Evolutionary conservation across 2,329 filamentous ascomycete genomes (phyloP).

Genomic region (Boeremia exigua): DNA sequence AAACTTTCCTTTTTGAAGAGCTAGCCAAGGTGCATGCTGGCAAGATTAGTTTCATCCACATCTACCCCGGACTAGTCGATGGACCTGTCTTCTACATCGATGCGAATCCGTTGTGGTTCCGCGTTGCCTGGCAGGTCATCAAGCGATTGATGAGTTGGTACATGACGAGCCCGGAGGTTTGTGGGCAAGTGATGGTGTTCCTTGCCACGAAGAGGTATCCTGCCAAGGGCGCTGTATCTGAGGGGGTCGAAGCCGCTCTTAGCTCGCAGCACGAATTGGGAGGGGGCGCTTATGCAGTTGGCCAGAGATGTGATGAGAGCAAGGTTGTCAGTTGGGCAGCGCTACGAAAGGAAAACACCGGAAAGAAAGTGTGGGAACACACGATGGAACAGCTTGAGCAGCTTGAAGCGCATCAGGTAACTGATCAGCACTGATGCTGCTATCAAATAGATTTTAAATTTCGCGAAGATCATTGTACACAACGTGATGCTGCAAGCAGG

Average conservation of each 20-base stretch:
- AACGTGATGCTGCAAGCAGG: too few species aligned
- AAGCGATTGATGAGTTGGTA: constrained; percentile 33
- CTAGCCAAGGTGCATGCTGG: constrained; percentile 33
- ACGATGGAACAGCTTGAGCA: constrained; percentile 35
- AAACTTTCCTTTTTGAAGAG: constrained; percentile 37
- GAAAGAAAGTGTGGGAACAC: constrained; percentile 41
- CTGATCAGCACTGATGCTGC: too few species aligned
- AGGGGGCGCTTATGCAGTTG: constrained; percentile 37
- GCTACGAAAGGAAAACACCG: constrained; percentile 32
- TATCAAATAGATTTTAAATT: too few species aligned
- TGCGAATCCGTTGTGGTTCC: constrained; percentile 40
- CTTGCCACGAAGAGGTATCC: constrained; percentile 33
- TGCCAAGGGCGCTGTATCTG: constrained; percentile 19
- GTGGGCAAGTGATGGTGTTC: constrained; percentile 43
- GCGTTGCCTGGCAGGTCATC: constrained; percentile 30
- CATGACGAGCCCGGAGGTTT: constrained; percentile 31
- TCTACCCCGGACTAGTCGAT: constrained; percentile 43
- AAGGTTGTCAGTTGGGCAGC: constrained; percentile 25
- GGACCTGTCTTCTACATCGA: constrained; percentile 34
- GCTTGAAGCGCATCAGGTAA: not conserved
- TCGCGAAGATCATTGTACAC: too few species aligned
- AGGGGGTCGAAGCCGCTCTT: constrained; percentile 12
- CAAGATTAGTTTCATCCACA: constrained; percentile 39
- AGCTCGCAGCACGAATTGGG: constrained; percentile 31
- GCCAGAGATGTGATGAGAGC: constrained; percentile 28